phyloP scores from a whole-genome alignment of 2,329 filamentous ascomycete genomes.

The Colletotrichum gloeosporioides region DNA sequence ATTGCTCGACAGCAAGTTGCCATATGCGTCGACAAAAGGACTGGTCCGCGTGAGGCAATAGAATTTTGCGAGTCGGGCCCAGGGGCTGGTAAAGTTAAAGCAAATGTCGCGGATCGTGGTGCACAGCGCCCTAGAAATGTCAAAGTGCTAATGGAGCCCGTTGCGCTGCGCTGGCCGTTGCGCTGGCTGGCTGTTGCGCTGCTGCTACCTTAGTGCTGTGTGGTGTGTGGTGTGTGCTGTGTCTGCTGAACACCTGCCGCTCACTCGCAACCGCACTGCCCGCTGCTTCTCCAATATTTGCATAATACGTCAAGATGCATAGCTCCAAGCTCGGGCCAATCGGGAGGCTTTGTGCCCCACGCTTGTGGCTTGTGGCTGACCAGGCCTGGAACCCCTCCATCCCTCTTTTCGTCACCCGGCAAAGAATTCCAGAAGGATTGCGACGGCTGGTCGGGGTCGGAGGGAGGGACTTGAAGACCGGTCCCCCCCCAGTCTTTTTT shows the following conservation, averaged over 20 bases:
- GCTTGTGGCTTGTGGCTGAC: conserved; percentile 10
- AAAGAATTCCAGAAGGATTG: not conserved
- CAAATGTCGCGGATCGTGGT: conserved; percentile 19
- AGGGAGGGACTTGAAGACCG: not conserved
- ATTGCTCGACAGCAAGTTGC: not conserved
- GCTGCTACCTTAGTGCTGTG: not conserved
- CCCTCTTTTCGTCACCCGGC: not conserved
- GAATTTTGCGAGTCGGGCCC: not conserved
- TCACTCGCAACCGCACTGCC: not conserved
- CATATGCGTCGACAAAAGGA: not conserved
- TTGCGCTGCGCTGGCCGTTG: not conserved
- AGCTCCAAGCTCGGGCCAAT: conserved; percentile 2
- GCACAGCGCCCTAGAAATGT: conserved; percentile 18
- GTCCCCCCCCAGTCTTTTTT: not conserved
- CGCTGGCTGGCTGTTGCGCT: not conserved
- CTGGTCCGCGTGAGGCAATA: not conserved
- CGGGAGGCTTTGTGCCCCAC: not conserved
- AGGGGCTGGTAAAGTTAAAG: conserved; percentile 20
- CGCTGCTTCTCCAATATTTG: not conserved
- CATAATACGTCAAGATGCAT: conserved; percentile 20
- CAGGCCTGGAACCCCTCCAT: not conserved
- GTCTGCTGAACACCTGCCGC: not conserved
- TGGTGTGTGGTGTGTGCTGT: not conserved
- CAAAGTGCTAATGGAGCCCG: conserved; percentile 1
- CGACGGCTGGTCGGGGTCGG: not conserved